These are phyloP conservation scores for Thalassiosira exigua DNA, from an alignment of 352 stramenopile genomes.

Conservation along the genomic window DNA sequence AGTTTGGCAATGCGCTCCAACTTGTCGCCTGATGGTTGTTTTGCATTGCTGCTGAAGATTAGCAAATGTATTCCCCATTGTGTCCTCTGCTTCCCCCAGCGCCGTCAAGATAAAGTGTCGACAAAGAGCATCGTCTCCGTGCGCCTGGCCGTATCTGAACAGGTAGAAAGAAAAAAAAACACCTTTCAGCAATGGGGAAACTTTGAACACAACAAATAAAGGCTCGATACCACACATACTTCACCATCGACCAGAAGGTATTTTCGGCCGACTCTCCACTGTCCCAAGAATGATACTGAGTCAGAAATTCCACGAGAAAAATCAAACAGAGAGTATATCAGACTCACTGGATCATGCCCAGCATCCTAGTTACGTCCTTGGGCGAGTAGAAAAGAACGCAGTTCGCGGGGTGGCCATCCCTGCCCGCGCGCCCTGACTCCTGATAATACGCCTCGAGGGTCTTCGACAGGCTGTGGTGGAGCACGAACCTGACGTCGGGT, in stretches of 20 bases:
- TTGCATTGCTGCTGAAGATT: slow-evolving; percentile 42
- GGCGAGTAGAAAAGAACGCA: slow-evolving; percentile 86
- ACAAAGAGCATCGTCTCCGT: slow-evolving; percentile 76
- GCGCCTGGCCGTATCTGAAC: slow-evolving; percentile 77
- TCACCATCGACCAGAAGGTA: slow-evolving; percentile 75
- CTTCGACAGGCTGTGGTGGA: slow-evolving; percentile 94
- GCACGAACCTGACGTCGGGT: slow-evolving; percentile 92
- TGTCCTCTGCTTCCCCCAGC: slow-evolving; percentile 71
- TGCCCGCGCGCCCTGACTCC: slow-evolving; percentile 94
- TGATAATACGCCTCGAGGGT: slow-evolving; percentile 95
- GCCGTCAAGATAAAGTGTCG: slow-evolving; percentile 69
- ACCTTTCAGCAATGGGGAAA: too few relatives aligned
- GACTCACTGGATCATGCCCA: slow-evolving; percentile 80
- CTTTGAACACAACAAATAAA: too few relatives aligned
- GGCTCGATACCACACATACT: too few relatives aligned
- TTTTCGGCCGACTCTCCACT: slow-evolving; percentile 52
- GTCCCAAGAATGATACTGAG: too few relatives aligned
- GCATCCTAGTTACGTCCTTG: slow-evolving; percentile 80
- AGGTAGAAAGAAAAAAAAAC: too few relatives aligned
- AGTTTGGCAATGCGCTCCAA: slow-evolving; percentile 70
- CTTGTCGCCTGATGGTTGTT: slow-evolving; percentile 48
- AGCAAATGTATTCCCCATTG: slow-evolving; percentile 30
- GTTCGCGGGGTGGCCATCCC: slow-evolving; percentile 87
- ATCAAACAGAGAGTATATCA: too few relatives aligned
- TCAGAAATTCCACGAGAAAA: too few relatives aligned